Conservation (phyloP, 768 basidiomycete genomes). For the Rhodotorula sphaerocarpa region DNA sequence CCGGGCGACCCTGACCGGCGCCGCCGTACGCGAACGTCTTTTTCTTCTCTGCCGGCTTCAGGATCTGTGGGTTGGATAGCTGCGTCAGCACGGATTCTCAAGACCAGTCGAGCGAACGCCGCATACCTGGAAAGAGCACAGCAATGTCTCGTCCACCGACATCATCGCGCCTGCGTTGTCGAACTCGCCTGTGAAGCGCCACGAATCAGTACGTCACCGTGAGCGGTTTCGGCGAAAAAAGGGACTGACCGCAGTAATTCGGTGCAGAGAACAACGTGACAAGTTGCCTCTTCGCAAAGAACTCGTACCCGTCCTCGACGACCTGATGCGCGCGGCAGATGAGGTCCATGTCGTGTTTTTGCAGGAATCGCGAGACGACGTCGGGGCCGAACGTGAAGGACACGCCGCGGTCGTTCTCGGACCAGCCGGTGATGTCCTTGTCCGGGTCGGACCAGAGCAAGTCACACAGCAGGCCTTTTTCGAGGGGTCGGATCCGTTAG, state of each 20-base stretch:
- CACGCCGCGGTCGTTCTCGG: constrained; percentile 97
- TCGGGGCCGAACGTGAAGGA: constrained; percentile 98
- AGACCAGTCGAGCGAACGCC: constrained; percentile 4
- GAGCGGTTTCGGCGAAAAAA: background rate
- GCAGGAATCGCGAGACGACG: constrained; percentile 93
- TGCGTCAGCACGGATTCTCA: background rate
- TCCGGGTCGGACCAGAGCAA: constrained; percentile 98
- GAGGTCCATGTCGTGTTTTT: constrained; percentile 99
- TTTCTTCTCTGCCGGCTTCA: constrained; percentile 99
- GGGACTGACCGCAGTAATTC: constrained; percentile 34
- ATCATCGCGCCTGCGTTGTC: constrained; percentile 99
- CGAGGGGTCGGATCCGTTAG: too few relatives aligned
- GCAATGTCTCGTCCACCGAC: constrained; percentile 93
- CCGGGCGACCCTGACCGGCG: constrained; percentile 63
- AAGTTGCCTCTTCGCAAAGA: constrained; percentile 93
- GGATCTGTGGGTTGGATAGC: constrained; percentile 54
- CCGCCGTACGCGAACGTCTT: constrained; percentile 68
- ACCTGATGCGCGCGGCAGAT: constrained; percentile 99
- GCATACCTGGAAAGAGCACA: constrained; percentile 94
- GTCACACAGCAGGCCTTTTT: constrained; percentile 91
- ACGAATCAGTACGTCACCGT: background rate
- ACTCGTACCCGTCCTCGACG: constrained; percentile 98
- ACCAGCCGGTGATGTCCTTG: constrained; percentile 99
- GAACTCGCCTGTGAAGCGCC: constrained; percentile 80
- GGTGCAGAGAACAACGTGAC: constrained; percentile 96